Conservation (phyloP, 805 yeast genomes). For the Blastobotrys robertii region DNA sequence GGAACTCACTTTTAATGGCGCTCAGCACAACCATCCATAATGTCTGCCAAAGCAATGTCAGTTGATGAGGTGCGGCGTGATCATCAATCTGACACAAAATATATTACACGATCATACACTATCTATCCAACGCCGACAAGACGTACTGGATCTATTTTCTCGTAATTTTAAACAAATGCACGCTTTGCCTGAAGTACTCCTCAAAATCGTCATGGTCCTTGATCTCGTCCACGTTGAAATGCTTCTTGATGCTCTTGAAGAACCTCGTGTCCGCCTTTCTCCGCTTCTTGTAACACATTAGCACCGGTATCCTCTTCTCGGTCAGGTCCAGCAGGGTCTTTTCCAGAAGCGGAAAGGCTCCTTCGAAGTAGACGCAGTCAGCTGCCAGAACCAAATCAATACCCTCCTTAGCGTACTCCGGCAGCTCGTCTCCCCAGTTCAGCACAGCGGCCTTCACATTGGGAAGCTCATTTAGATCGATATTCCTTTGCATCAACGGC, state of each 20-base stretch:
- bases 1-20: neutral
- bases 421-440: slow-evolving; percentile 37
- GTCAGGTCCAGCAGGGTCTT: slow-evolving; percentile 39
- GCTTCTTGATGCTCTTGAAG: slow-evolving; percentile 26
- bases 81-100: too few relatives aligned
- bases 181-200: slow-evolving; percentile 31
- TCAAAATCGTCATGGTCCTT: slow-evolving; percentile 26
- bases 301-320: slow-evolving; percentile 33
- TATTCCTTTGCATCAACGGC: slow-evolving; percentile 38
- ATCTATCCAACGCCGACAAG: too few relatives aligned
- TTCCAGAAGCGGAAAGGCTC: slow-evolving; percentile 43
- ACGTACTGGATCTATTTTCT: too few relatives aligned
- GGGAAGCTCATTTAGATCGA: slow-evolving; percentile 31
- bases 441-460: slow-evolving; percentile 35
- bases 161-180: slow-evolving; percentile 33
- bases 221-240: slow-evolving; percentile 25
- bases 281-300: slow-evolving; percentile 47
- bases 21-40: neutral
- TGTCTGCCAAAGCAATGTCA: neutral
- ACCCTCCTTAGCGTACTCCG: slow-evolving; percentile 27
- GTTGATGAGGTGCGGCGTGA: too few relatives aligned
- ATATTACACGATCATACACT: too few relatives aligned
- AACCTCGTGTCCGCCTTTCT: slow-evolving; percentile 36
- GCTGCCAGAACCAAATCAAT: slow-evolving; percentile 46
- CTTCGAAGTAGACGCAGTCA: slow-evolving; percentile 49